These are phyloP conservation scores for Aspergillus egyptiacus DNA, from an alignment of 495 filamentous ascomycete species.

Conservation along the genomic window DNA sequence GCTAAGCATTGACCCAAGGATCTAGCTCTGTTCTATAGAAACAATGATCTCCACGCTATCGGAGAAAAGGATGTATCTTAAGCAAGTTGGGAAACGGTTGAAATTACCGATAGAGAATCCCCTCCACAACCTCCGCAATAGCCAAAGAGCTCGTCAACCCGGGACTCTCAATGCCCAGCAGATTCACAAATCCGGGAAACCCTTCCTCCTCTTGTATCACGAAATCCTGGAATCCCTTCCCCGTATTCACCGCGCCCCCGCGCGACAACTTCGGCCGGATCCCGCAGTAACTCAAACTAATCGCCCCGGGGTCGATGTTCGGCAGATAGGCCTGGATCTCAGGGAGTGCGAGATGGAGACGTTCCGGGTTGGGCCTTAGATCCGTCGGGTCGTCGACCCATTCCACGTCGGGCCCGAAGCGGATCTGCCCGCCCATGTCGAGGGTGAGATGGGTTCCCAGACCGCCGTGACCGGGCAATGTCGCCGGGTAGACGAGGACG, in stretches of 20 bases:
- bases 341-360: conserved; percentile 59
- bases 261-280: conserved; percentile 80
- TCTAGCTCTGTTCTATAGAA: neutral
- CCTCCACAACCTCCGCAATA: conserved; percentile 77
- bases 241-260: conserved; percentile 49
- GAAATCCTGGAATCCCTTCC: conserved; percentile 76
- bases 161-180: conserved; percentile 91
- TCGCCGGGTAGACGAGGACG: conserved; percentile 83
- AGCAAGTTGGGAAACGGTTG: too few species aligned
- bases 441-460: conserved; percentile 92
- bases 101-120: conserved; percentile 59
- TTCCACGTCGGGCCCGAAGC: conserved; percentile 94
- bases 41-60: neutral
- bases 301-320: conserved; percentile 53
- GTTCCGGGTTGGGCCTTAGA: conserved; percentile 45
- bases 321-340: conserved; percentile 81
- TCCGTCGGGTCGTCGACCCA: conserved; percentile 69
- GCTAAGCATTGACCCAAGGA: too few species aligned
- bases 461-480: conserved; percentile 70
- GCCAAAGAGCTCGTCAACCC: conserved; percentile 86
- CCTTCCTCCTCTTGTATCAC: conserved; percentile 76
- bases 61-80: too few species aligned
- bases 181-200: conserved; percentile 80
- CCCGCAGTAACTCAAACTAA: conserved; percentile 83
- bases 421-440: conserved; percentile 76